Evolutionary conservation across 2,329 filamentous ascomycete species (phyloP), one percentile per base, ranked within the genome.

Genomic region (Phyllosticta ampelicida): DNA sequence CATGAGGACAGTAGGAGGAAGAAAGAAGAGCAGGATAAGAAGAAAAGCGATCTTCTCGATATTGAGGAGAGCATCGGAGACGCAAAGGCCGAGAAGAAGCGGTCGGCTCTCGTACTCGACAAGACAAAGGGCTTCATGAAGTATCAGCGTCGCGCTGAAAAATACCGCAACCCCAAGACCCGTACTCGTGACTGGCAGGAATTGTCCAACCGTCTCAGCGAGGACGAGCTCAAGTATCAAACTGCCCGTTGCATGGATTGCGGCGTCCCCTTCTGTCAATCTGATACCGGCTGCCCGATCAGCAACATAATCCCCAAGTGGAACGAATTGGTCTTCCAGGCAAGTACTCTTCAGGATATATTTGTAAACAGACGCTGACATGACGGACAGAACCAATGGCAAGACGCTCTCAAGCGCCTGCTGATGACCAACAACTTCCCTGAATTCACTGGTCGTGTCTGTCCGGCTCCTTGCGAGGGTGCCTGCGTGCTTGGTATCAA

Each of bases 381-480:
- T 26, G 3, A 8, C 23, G 8, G 23, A 3, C 23, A 26, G 8
- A 81, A 83, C 53, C 86, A 95, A 62, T 97, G 92, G 92, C 83
- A 85, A 65, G 91, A 96, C 73, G 92, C 92, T 21, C 83, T 96
- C 3, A 92, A 96, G 74, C 84, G 90, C 60, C 80, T 97, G 10
- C 79, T 96, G 56, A 92, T 95, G 87, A 96, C 92, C 64, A 96
- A 97, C 79, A 96, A 96, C 76, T 96, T 97, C 80, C 92, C 92
- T 3, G 92, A 97, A 71, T 96, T 96, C 73, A 97, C 92, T 65
- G 92, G 92, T 59, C 91, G 92, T 77, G 92, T 96, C 60, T 97
- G 92, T 74, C 92, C 92, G 60, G 92, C 92, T 68, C 92, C 92
- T 73, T 97, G 92, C 67, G 92, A 97, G 74, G 92, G 92, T 73